Base-by-base conservation (phyloP, 139 green algal species). In the Zygnema circumcarinatum region DNA sequence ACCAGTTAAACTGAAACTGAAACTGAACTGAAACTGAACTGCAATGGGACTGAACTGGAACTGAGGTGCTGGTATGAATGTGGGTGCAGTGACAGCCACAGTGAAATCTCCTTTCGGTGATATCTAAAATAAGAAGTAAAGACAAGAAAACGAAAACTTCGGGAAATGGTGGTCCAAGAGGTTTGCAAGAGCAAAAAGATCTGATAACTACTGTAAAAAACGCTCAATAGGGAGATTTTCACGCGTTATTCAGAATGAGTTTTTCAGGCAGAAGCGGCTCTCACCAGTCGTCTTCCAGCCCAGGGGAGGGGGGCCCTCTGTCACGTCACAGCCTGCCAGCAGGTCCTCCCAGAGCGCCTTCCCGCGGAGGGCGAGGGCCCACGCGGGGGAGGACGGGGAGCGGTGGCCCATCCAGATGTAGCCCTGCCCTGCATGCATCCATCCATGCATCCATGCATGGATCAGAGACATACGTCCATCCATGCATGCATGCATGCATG, bases 401-500 rank as follows among this genome's bases (percentile, higher is more conserved):
- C 82, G 68, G 38, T 88, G 67, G 16, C 22, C 82, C 67, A 88
- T 62, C 82, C 82, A 88, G 1, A 88, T 88, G 67, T 88, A 88
- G 82, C 82, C 82, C 68, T 88, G 82, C 68, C 82, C 82, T 88
- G 67, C 82, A 41, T 41, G 1, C 41, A 84, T 31, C 33, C 41
- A n/a, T n/a, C n/a, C n/a, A n/a, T n/a, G n/a, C n/a, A n/a, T n/a
- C n/a, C n/a, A n/a, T n/a, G 56, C 56, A 72, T 29, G 29, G 29
- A 29, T 72, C 29, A 72, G 29, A 29, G 56, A 29, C 56, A 72
- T n/a, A n/a, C n/a, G n/a, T n/a, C n/a, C n/a, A n/a, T n/a, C n/a
- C n/a, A n/a, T n/a, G n/a, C n/a, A n/a, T n/a, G n/a, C n/a, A n/a
- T n/a, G n/a, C n/a, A n/a, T n/a, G n/a, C n/a, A n/a, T n/a, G n/a